phyloP scores from a whole-genome alignment of 805 yeast genomes.

The Wickerhamiella domercqiae region DNA sequence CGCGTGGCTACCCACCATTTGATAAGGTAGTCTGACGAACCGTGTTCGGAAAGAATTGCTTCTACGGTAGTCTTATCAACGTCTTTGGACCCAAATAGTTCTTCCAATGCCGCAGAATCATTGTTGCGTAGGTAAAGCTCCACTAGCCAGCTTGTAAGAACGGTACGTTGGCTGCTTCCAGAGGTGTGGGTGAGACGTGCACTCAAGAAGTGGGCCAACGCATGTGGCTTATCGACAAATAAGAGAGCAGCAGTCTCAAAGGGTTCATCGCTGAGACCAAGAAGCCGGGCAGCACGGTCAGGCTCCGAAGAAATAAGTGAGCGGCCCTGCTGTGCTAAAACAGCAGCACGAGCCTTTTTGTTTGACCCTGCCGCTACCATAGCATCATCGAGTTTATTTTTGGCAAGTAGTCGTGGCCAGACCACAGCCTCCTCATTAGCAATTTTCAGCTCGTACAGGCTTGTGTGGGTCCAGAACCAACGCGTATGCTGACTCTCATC shows the following conservation, averaged over 20 bases:
- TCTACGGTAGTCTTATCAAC: slow-evolving; percentile 41
- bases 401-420: slow-evolving; percentile 50
- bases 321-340: slow-evolving; percentile 42
- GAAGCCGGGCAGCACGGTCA: slow-evolving; percentile 30
- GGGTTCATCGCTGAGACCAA: slow-evolving; percentile 44
- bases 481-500: slow-evolving; percentile 42
- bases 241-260: slow-evolving; percentile 54
- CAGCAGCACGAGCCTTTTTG: slow-evolving; percentile 27
- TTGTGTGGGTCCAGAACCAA: slow-evolving; percentile 55
- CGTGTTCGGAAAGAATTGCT: slow-evolving; percentile 54
- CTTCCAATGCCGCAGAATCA: slow-evolving; percentile 22
- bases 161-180: slow-evolving; percentile 31
- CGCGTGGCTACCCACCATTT: slow-evolving; percentile 50
- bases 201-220: slow-evolving; percentile 22
- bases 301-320: slow-evolving; percentile 26
- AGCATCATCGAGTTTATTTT: slow-evolving; percentile 49
- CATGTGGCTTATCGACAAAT: slow-evolving; percentile 30
- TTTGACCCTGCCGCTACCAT: slow-evolving; percentile 25
- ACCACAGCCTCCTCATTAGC: slow-evolving; percentile 56
- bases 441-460: slow-evolving; percentile 52
- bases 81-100: slow-evolving; percentile 36
- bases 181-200: slow-evolving; percentile 14
- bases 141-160: slow-evolving; percentile 52
- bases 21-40: slow-evolving; percentile 47
- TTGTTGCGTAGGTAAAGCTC: slow-evolving; percentile 26